Evolutionary conservation across 495 filamentous ascomycete genomes (phyloP).

Genomic region (Neurospora tetraspora): DNA sequence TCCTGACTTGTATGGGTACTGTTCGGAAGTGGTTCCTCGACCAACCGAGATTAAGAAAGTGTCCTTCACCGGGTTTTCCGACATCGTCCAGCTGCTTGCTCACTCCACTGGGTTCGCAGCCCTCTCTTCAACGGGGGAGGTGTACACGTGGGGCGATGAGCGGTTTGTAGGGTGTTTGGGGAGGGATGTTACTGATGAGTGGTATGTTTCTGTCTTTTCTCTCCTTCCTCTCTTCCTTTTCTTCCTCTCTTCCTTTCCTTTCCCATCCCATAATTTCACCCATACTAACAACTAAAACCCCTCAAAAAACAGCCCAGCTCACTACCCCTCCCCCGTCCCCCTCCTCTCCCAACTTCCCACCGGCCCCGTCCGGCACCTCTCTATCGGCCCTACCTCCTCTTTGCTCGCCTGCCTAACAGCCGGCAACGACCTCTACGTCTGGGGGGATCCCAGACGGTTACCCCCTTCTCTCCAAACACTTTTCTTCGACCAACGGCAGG

Average conservation of each 20-base stretch:
- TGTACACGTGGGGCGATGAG: slow-evolving; percentile 53
- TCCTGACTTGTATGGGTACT: not conserved
- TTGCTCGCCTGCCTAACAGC: slow-evolving; percentile 45
- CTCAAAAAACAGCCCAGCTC: slow-evolving; percentile 24
- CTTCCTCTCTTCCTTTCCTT: not conserved
- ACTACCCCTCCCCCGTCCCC: slow-evolving; percentile 31
- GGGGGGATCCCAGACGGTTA: slow-evolving; percentile 36
- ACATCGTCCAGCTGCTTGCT: slow-evolving; percentile 36
- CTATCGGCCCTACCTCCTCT: slow-evolving; percentile 37
- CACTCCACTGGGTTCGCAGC: slow-evolving; percentile 43
- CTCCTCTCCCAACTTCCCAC: slow-evolving; percentile 42
- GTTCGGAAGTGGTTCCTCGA: not conserved
- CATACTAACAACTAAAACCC: not conserved
- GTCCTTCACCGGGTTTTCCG: slow-evolving; percentile 11
- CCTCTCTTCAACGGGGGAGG: slow-evolving; percentile 35
- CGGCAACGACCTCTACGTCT: slow-evolving; percentile 52
- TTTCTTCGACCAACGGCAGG: not conserved
- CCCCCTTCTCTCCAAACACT: not conserved
- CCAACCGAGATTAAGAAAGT: not conserved
- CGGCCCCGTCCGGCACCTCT: slow-evolving; percentile 42
- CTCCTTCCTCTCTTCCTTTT: not conserved
- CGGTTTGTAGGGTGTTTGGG: slow-evolving; percentile 41
- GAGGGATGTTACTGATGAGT: slow-evolving; percentile 22
- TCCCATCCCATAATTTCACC: not conserved
- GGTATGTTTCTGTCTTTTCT: not conserved